Conservation (phyloP, 495 filamentous ascomycete species). For the Thozetella sp. region DNA sequence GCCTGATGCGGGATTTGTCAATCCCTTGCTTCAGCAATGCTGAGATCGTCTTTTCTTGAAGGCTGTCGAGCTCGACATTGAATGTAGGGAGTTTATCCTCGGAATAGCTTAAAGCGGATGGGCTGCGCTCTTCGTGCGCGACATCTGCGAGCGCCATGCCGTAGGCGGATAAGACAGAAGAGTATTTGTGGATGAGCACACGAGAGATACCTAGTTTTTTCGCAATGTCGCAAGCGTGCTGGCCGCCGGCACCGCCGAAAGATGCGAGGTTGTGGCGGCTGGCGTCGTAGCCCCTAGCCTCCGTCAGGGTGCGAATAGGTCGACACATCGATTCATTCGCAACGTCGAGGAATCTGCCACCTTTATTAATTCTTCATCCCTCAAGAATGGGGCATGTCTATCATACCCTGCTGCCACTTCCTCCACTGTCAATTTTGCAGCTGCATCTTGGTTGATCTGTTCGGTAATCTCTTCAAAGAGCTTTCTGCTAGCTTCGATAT, state of each 20-base stretch:
- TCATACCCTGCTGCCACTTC: conserved; percentile 82
- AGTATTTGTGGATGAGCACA: conserved; percentile 89
- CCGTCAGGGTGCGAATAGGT: conserved; percentile 88
- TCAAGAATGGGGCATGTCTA: too few relatives aligned
- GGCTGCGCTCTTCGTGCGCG: conserved; percentile 91
- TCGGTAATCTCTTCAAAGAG: conserved; percentile 77
- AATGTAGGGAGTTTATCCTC: conserved; percentile 52
- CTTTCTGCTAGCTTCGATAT: conserved; percentile 73
- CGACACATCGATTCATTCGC: conserved; percentile 96
- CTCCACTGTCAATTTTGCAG: conserved; percentile 76
- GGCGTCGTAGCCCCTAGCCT: conserved; percentile 91
- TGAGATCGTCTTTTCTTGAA: conserved; percentile 67
- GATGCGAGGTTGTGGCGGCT: conserved; percentile 86
- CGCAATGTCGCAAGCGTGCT: conserved; percentile 93
- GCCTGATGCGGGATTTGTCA: conserved; percentile 66
- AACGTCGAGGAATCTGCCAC: conserved; percentile 81
- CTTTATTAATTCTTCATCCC: too few relatives aligned
- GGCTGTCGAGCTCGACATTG: conserved; percentile 56
- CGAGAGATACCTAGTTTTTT: conserved; percentile 83
- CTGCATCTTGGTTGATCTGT: conserved; percentile 70
- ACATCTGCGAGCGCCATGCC: conserved; percentile 97
- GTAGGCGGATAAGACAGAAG: conserved; percentile 92
- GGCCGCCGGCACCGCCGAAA: conserved; percentile 94
- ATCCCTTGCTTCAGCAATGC: conserved; percentile 77
- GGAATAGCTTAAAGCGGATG: conserved; percentile 68